Evolutionary conservation across 2,329 filamentous ascomycete genomes (phyloP).

Genomic region (Colletotrichum sp.): DNA sequence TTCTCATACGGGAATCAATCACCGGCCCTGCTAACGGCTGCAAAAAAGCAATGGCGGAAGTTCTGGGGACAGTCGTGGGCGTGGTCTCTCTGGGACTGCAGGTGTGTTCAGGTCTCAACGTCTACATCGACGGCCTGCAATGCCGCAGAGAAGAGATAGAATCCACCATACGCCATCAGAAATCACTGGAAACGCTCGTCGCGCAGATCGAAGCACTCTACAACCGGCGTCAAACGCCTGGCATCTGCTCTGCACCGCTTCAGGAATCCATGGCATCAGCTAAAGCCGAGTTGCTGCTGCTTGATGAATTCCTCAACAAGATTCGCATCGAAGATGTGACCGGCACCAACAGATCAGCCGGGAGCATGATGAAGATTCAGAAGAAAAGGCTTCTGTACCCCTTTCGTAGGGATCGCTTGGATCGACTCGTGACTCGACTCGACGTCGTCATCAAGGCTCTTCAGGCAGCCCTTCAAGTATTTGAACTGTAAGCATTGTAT

Average conservation of each 20-base stretch:
- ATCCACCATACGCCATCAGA: neutral
- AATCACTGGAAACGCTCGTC: neutral
- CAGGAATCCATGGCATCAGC: neutral
- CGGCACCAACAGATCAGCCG: neutral
- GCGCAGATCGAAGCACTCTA: neutral
- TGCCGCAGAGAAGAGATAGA: neutral
- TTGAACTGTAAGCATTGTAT: neutral
- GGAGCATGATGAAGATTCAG: neutral
- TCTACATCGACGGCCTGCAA: neutral
- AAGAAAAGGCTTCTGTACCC: neutral
- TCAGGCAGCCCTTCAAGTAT: neutral
- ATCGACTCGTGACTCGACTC: neutral
- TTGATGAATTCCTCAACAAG: neutral
- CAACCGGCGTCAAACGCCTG: neutral
- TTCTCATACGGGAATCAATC: accelerated
- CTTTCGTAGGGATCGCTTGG: neutral
- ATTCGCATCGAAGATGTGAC: neutral
- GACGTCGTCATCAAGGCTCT: neutral
- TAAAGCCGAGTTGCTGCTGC: accelerated
- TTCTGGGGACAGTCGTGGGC: neutral
- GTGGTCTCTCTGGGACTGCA: neutral
- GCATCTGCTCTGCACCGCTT: neutral
- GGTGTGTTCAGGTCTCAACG: neutral
- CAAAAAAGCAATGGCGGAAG: neutral
- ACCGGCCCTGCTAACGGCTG: neutral